Base-by-base conservation (phyloP, 768 basidiomycete genomes). In the Chalciporus pseudorubinellus region DNA sequence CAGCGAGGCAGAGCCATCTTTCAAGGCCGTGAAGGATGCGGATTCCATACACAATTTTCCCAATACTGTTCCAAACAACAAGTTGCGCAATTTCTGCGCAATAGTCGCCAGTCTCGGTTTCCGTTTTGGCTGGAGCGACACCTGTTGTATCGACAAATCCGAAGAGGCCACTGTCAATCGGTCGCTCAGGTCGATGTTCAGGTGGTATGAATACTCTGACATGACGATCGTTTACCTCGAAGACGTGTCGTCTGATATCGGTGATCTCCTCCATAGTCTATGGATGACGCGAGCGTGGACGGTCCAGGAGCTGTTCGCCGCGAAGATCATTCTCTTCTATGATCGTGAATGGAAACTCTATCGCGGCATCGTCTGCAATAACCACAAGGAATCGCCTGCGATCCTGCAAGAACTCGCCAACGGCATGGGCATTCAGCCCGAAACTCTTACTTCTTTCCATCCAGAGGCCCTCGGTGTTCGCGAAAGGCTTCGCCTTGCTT, bases 211-310 rank as follows among this genome's bases (percentile, higher is more conserved):
- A 21, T 7, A 40, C 14, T 40, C 46, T 20, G 39, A 12, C 13
- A 13, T 19, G 9, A 48, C 46, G 4, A n/a, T 48, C 3, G 46
- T 48, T 14, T 7, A 40, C 19, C 39, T 48, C 28, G 14, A 20
- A 13, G 19, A 24, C 14, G 34, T 38, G 34, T 14, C 31, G 5
- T 14, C 18, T 3, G 10, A 31, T 2, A 8, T 31, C 0, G 13
- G 34, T 4, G 28, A 24, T 8, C 24, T 48, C 19, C 14, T 7
- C 4, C 9, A 14, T 48, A 48, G 39, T 19, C 18, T 22, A 20
- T 48, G 46, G 46, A 48, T 54, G 46, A 48, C 36, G 5, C 54
- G 46, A 11, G 36, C 41, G 3, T 48, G 53, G 53, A 51, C 53
- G 3, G 31, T 53, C 13, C 47, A 44, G 20, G 54, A 55, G 21